Evolutionary conservation across 345 rosid species (phyloP).

Genomic region (Theobroma cacao): DNA sequence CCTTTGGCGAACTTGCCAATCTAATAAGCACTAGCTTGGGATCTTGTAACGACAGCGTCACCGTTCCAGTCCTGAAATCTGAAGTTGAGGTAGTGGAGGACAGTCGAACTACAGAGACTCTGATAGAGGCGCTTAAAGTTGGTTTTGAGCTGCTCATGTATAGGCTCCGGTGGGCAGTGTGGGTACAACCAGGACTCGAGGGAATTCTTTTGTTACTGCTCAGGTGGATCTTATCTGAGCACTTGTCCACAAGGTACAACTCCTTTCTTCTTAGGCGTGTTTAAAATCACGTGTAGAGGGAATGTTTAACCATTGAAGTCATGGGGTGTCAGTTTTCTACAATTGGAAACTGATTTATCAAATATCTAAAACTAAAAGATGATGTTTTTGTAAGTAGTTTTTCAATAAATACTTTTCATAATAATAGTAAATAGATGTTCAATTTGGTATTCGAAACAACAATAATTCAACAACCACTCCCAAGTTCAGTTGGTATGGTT

Average conservation of each 20-base stretch:
- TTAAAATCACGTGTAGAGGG: no score
- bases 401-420: no score
- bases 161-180: conserved; percentile 14
- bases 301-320: no score
- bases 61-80: not conserved
- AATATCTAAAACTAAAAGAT: no score
- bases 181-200: not conserved
- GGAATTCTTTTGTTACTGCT: not conserved
- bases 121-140: conserved; percentile 6
- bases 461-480: no score
- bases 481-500: no score
- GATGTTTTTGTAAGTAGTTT: no score
- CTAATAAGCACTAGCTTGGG: not conserved
- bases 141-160: conserved; percentile 31
- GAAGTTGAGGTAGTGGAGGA: fast-evolving
- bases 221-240: not conserved
- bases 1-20: fast-evolving
- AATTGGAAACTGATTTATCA: no score
- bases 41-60: conserved; percentile 8
- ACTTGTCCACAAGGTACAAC: not conserved
- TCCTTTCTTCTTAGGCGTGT: not conserved
- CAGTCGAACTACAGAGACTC: fast-evolving
- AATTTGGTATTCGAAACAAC: no score
- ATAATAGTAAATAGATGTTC: no score
- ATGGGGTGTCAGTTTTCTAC: no score